A percentile compares a stretch with the other conserved stretches of the same genome.
Evolutionary conservation across 805 yeast species (phyloP).

Genomic region (Zygosaccharomyces bisporus): DNA sequence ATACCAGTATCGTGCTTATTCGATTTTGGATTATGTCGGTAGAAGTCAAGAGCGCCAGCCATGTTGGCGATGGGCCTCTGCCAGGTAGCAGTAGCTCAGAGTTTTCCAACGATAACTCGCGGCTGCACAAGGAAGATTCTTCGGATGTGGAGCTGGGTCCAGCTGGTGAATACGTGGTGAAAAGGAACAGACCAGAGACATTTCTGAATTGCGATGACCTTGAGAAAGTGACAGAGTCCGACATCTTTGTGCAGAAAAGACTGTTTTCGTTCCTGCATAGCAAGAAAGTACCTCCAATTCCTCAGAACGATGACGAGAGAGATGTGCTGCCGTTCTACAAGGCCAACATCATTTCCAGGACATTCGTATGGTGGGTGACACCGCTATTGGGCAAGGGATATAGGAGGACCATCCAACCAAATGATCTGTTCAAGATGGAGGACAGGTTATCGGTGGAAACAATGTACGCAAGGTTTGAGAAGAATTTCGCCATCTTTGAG

Average conservation of each 20-base stretch:
- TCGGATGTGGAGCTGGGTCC: constrained; percentile 8
- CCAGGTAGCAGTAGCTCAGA: background rate
- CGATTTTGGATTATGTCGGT: background rate
- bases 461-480: constrained; percentile 39
- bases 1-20: too few relatives aligned
- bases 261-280: constrained; percentile 48
- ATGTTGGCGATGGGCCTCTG: background rate
- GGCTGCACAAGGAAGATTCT: background rate
- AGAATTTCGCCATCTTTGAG: constrained; percentile 34
- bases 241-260: constrained; percentile 43
- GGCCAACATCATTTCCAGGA: constrained; percentile 41
- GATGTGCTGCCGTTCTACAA: constrained; percentile 45
- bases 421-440: constrained; percentile 53
- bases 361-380: constrained; percentile 63
- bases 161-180: constrained; percentile 28
- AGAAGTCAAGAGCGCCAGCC: background rate
- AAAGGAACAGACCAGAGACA: constrained; percentile 31
- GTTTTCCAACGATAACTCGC: background rate
- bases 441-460: constrained; percentile 42
- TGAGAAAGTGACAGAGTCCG: constrained; percentile 36
- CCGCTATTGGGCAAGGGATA: constrained; percentile 67
- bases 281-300: constrained; percentile 49
- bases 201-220: constrained; percentile 34
- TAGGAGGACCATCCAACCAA: constrained; percentile 62
- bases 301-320: constrained; percentile 47